Evolutionary conservation across 2,329 filamentous ascomycete species (phyloP), one percentile per base, ranked within the genome.

Genomic region (Cladosporium halotolerans): DNA sequence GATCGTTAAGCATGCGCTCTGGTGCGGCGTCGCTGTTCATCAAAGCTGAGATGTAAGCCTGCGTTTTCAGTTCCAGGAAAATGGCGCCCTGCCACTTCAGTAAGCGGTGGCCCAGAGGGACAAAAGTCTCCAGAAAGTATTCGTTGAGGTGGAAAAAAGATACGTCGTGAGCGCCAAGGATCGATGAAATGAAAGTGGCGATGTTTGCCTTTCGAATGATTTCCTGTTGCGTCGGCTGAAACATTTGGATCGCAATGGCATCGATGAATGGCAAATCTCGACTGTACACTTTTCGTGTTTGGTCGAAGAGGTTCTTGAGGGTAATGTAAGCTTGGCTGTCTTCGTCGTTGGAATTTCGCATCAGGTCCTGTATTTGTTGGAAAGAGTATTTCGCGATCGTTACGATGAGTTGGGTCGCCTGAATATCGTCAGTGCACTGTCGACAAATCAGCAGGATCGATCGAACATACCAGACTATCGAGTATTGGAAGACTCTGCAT

Each of bases 1-100:
- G 68, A 49, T 82, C 77, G 52, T 79, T 76, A 28, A 85, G 67
- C 28, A 83, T 72, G 40, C 82, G 76, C 16, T 80, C 77, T 45
- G 77, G 76, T 2, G 74, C 72, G 28, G 74, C 76, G 51, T 82
- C 76, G 40, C 76, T 76, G 60, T 77, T 79, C 58, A 79, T 77
- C 62, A 82, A 73, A 3, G 79, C 79, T 3, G 80, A 81, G 53
- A 85, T 81, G 61, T 83, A 85, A 11, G 82, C 81, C 64, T 85
- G 83, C 1, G 83, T 85, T 68, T 86, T 86, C 14, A 86, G 68
- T 57, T 85, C 82, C 11, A 85, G 72, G 59, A 79, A 83, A 23
- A 86, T 70, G 11, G 78, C 75, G 2, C 79, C 80, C 60, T 84
- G 81, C 56, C 77, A 79, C 60, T 82, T 82, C 16, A 82, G 68